Evolutionary conservation across 208 protist species (phyloP), one percentile per base, ranked within the genome.

Genomic region (Leishmania turanica): DNA sequence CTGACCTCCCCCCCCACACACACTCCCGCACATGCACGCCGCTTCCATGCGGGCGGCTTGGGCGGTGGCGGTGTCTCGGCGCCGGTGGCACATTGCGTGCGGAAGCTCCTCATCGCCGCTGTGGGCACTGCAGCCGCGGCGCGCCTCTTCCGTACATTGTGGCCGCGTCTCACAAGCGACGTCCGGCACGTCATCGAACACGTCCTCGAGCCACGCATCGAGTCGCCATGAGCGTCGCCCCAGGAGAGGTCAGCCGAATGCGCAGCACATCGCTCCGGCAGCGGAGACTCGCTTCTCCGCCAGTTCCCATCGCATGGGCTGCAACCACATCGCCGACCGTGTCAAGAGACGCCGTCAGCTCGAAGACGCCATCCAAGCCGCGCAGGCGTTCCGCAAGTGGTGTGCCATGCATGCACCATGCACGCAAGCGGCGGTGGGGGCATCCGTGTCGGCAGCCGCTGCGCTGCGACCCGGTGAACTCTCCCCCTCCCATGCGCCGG

Each of bases 371-470:
- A 31, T 79, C 47, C 60, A 24, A 17, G 76, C 76, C 24, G 76
- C 76, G 24, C 56, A 71, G 45, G 76, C 42, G 27, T 71, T 79
- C 42, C 76, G 76, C 45, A 42, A 19, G 0, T 71, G 76, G 76
- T 79, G 56, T 51, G 58, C 0, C 17, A 15, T 49, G 34, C 73
- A 60, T 37, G 24, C 73, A 49, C 56, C 54, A n/a, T 40, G 54
- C 51, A 27, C 51, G 42, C 68, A 72, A 17, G 68, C 68, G 15
- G 21, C 21, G 27, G 68, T 51, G 42, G 27, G 13, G 27, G 42
- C 21, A 72, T n/a, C 68, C 9, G 68, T 72, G 24, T 49, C 68
- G 42, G 68, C 68, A 11, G 6, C 68, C 45, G 42, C 68, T 53
- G 24, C 68, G 11, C 42, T 11, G 40, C 68, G 24, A 17, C 8